phyloP scores from a whole-genome alignment of 345 rosid genomes.

The Eucalyptus coolabah region DNA sequence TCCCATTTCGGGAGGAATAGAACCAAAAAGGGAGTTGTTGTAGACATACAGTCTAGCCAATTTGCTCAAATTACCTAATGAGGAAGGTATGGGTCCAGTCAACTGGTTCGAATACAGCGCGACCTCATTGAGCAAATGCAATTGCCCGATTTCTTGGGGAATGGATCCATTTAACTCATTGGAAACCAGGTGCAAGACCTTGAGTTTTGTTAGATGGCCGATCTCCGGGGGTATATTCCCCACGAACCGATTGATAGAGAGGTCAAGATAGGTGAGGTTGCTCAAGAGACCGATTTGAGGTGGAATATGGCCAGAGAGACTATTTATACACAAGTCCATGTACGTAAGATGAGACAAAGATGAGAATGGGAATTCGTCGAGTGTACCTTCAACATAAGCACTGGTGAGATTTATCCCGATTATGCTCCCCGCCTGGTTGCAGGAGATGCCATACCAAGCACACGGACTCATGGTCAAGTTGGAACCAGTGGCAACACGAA shows the following conservation, averaged over 20 bases:
- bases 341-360: too few relatives aligned
- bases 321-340: too few relatives aligned
- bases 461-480: background rate
- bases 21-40: slow-evolving; percentile 3
- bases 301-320: slow-evolving; percentile 4
- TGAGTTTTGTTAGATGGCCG: background rate
- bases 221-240: background rate
- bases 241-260: background rate
- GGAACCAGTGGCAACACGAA: background rate
- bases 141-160: slow-evolving; percentile 7
- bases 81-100: slow-evolving; percentile 5
- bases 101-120: background rate
- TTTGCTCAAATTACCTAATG: slow-evolving; percentile 3
- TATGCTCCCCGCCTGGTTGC: background rate
- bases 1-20: slow-evolving; percentile 14
- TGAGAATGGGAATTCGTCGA: too few relatives aligned
- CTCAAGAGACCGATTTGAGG: background rate
- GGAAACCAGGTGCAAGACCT: background rate
- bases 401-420: background rate
- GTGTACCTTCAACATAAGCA: too few relatives aligned
- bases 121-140: background rate
- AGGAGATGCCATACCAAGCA: slow-evolving; percentile 9
- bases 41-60: background rate
- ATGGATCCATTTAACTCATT: slow-evolving; percentile 2
- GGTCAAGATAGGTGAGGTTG: slow-evolving; percentile 2